A percentile compares a stretch with the other conserved stretches of the same genome.
Conservation (phyloP, 805 yeast species). For the Yamadazyma laniorum region DNA sequence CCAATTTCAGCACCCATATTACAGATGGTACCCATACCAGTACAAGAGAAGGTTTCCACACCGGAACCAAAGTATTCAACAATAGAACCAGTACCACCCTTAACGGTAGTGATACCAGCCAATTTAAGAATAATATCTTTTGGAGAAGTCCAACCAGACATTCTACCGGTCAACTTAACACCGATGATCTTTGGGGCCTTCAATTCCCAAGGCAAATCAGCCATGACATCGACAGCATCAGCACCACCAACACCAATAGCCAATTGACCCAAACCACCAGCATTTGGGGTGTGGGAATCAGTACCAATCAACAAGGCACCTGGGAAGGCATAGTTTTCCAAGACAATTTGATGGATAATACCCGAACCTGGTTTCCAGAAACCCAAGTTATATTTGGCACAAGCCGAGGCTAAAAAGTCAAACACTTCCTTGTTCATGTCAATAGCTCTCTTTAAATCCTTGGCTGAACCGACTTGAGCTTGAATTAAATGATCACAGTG, state of each 20-base stretch:
- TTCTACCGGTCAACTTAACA: slow-evolving; percentile 87
- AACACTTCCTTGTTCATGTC: slow-evolving; percentile 91
- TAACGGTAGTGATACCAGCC: slow-evolving; percentile 92
- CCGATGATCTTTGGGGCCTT: slow-evolving; percentile 96
- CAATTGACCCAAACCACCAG: slow-evolving; percentile 97
- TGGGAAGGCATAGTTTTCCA: slow-evolving; percentile 96
- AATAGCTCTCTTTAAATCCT: slow-evolving; percentile 83
- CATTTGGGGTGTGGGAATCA: slow-evolving; percentile 97
- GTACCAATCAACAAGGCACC: slow-evolving; percentile 96
- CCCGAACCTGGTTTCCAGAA: slow-evolving; percentile 99
- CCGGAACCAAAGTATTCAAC: slow-evolving; percentile 97
- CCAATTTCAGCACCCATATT: slow-evolving; percentile 99
- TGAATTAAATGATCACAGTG: slow-evolving; percentile 98
- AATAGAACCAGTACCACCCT: slow-evolving; percentile 97
- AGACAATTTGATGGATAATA: slow-evolving; percentile 93
- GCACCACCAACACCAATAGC: slow-evolving; percentile 99
- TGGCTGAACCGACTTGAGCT: slow-evolving; percentile 87
- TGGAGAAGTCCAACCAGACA: slow-evolving; percentile 96
- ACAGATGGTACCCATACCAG: slow-evolving; percentile 99
- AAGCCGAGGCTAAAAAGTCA: slow-evolving; percentile 85
- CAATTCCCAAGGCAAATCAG: slow-evolving; percentile 94
- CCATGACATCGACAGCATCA: slow-evolving; percentile 96
- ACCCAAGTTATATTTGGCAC: slow-evolving; percentile 94
- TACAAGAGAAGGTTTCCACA: slow-evolving; percentile 86
- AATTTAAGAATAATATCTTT: slow-evolving; percentile 91